Percentiles rank a stretch among this genome's conserved stretches.
Evolutionary conservation across 352 stramenopile genomes (phyloP).

Genomic region (Pythium chondricola): DNA sequence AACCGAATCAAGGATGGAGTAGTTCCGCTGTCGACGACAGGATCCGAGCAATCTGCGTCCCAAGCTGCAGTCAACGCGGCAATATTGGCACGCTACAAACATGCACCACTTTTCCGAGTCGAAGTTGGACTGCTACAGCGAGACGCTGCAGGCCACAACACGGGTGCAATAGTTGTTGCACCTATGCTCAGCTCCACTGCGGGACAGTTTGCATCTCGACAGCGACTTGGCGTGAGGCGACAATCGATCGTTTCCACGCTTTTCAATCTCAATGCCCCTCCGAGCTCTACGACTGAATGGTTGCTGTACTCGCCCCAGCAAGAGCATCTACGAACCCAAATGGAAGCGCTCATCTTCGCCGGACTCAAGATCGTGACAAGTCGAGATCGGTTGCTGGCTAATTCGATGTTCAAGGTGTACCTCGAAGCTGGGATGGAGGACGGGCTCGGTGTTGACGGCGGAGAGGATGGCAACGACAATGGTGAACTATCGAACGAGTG

Average conservation of each 20-base stretch:
- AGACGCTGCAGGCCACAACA: no score
- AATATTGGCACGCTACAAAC: constrained; percentile 17
- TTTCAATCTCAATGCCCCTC: not conserved
- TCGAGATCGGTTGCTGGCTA: constrained; percentile 49
- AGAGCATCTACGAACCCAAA: constrained; percentile 52
- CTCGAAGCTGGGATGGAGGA: constrained; percentile 51
- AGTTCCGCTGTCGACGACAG: not conserved
- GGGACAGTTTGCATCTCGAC: constrained; percentile 1
- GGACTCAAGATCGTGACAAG: constrained; percentile 62
- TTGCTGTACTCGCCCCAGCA: constrained; percentile 45
- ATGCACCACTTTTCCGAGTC: constrained; percentile 61
- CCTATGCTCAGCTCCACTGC: constrained; percentile 1
- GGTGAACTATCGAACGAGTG: constrained; percentile 33
- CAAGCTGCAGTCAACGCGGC: constrained; percentile 22
- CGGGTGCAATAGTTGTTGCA: constrained; percentile 9
- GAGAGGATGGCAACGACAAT: constrained; percentile 23
- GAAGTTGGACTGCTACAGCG: constrained; percentile 47
- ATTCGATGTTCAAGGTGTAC: constrained; percentile 62
- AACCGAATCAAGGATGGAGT: constrained; percentile 33
- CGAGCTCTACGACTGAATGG: constrained; percentile 19
- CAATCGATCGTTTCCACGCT: constrained; percentile 10
- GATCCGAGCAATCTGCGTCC: constrained; percentile 3
- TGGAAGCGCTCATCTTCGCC: constrained; percentile 65
- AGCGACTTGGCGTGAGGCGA: constrained; percentile 4
- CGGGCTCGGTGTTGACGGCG: constrained; percentile 24